Evolutionary conservation across 371 early-diverging fungal species (phyloP), one percentile per base, ranked within the genome.

Genomic region (Mucor indicus): DNA sequence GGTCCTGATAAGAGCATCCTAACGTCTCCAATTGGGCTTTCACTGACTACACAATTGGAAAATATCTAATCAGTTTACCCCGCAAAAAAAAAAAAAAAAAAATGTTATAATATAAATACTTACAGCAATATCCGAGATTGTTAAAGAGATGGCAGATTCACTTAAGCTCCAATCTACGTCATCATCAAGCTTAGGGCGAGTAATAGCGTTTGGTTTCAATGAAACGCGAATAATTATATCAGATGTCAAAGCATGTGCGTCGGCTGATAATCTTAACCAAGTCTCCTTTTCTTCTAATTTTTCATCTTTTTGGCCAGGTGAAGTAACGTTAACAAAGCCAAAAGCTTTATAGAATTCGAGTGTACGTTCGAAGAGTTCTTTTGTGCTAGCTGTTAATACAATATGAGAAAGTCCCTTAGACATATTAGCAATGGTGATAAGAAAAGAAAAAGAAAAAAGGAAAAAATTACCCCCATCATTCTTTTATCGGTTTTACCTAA

Each of bases 371-470:
- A 49, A 60, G 1, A 48, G 39, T 30, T 60, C 56, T 17, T 40
- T 23, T 1, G 56, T 42, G 22, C 40, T 45, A 9, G 64, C 57
- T 20, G 36, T 33, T n/a, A 42, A 53, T 7, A 60, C 50, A 15
- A 64, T 47, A 36, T 64, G 64, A 25, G 64, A 64, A 30, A 60
- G 57, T 4, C 60, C 64, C 40, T 59, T 48, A 12, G 51, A 55
- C 55, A 63, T 58, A 11, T 12, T 36, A n/a, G n/a, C n/a, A n/a
- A n/a, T n/a, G n/a, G n/a, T n/a, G n/a, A n/a, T n/a, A n/a, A n/a
- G n/a, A n/a, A n/a, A n/a, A n/a, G n/a, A n/a, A n/a, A n/a, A n/a
- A n/a, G n/a, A n/a, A n/a, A n/a, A n/a, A n/a, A n/a, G n/a, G n/a
- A n/a, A n/a, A n/a, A n/a, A n/a, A n/a, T n/a, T n/a, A n/a, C n/a